These are phyloP conservation scores for Hyparrhenia diplandra DNA, from an alignment of 176 grass and related monocot species.

Conservation along the genomic window DNA sequence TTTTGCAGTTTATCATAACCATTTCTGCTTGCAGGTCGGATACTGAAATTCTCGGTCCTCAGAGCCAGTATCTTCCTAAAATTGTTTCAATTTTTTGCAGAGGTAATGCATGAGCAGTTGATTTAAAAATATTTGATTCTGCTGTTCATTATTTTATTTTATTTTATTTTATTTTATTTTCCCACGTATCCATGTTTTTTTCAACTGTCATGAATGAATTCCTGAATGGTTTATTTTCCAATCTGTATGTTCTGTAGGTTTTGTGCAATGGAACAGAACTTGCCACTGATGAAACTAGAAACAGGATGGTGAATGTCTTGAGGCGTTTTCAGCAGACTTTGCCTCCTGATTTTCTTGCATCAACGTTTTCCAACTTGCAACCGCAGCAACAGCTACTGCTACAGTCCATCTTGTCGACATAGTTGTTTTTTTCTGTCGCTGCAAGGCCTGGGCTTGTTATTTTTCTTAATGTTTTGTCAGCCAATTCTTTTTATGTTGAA, in stretches of 20 bases:
- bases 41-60: conserved; percentile 65
- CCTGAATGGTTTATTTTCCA: background rate
- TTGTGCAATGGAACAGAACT: conserved; percentile 63
- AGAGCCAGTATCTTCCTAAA: conserved; percentile 80
- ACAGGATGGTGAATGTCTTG: conserved; percentile 66
- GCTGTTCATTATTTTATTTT: background rate
- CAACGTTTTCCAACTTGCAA: conserved; percentile 79
- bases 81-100: conserved; percentile 72
- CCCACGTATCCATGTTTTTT: background rate
- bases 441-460: conserved; percentile 21
- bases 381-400: conserved; percentile 79
- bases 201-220: background rate
- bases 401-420: conserved; percentile 76
- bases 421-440: conserved; percentile 4
- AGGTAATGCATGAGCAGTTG: conserved; percentile 44
- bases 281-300: conserved; percentile 68
- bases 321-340: conserved; percentile 77
- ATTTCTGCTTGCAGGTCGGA: conserved; percentile 65
- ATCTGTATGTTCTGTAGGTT: conserved; percentile 47
- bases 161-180: background rate
- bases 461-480: conserved; percentile 37
- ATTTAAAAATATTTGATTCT: background rate
- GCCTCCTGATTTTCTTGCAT: conserved; percentile 72
- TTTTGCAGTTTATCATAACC: conserved; percentile 22
- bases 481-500: conserved; percentile 62